These are phyloP conservation scores for Soucietia sequanensis DNA, from an alignment of 805 yeast genomes.

Conservation along the genomic window DNA sequence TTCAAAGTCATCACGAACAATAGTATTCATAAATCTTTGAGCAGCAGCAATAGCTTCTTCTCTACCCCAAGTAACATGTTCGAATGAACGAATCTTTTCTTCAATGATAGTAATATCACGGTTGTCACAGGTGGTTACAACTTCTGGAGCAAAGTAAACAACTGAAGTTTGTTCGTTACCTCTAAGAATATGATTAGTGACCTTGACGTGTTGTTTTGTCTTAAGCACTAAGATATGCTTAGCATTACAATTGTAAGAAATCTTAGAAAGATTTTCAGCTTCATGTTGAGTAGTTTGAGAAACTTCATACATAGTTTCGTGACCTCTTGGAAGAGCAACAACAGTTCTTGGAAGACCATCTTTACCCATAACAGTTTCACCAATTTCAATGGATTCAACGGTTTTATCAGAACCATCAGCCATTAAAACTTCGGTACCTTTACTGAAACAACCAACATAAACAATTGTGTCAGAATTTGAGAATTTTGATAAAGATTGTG, in stretches of 20 bases:
- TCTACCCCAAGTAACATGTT: conserved; percentile 17
- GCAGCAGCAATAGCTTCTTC: conserved; percentile 16
- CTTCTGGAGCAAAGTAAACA: conserved; percentile 16
- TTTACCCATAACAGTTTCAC: conserved; percentile 42
- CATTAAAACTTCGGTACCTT: conserved; percentile 44
- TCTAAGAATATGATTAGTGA: conserved; percentile 8
- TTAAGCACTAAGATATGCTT: conserved; percentile 38
- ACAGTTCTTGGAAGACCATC: conserved; percentile 43
- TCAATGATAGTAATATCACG: conserved; percentile 20
- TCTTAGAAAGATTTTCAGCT: conserved; percentile 7
- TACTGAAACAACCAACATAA: conserved; percentile 68
- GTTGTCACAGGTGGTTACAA: conserved; percentile 7
- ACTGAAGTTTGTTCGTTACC: conserved; percentile 18
- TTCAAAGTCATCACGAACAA: conserved; percentile 18
- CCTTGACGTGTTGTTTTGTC: conserved; percentile 26
- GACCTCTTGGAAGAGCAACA: conserved; percentile 41
- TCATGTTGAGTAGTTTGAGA: conserved; percentile 23
- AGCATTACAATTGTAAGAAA: conserved; percentile 33
- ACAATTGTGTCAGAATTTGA: conserved; percentile 97
- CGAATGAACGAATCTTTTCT: conserved; percentile 17
- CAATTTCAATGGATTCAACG: conserved; percentile 34
- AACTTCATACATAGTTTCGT: conserved; percentile 41
- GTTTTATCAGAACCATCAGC: conserved; percentile 36
- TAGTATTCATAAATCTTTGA: conserved; percentile 15
- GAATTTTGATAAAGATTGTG: conserved; percentile 94